Evolutionary conservation across 331 rosid genomes (phyloP), one percentile per base, ranked within the genome.

Genomic region (Arachis monticola): DNA sequence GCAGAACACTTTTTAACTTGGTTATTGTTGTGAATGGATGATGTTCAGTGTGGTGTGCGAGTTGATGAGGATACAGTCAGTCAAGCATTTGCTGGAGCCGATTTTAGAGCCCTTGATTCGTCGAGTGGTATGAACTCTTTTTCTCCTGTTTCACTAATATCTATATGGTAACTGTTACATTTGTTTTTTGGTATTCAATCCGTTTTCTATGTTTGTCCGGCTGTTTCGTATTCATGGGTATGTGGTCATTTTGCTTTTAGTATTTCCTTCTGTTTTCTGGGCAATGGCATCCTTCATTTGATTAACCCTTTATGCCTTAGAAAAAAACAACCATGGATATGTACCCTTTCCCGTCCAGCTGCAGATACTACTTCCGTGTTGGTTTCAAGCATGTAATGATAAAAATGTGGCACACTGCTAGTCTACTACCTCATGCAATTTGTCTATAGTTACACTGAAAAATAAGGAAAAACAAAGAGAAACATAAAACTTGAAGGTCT

Each of bases 41-140:
- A 48, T 75, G 78, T 85, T 65, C 77, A 95, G 97, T 77, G 96
- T 86, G 84, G 96, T 90, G 81, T 84, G 73, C 2, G 99, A 92
- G 48, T 81, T 82, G 70, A 80, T 80, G 89, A 83, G 50, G 75
- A 67, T 78, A 69, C 88, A 86, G 58, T 74, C 86, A 22, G 80
- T 86, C 53, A 87, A 85, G 78, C 77, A 83, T 71, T 60, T 76
- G 69, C 79, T 95, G 85, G 97, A 92, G 88, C 96, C 96, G 10
- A 79, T 83, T 83, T 83, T 89, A 4, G 92, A 90, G 83, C 97
- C 96, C 45, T 80, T 95, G 88, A 86, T 95, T 79, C 99, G 97
- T 7, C 81, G 81, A 87, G 99, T 95, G 89, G 99, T 95, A 88
- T 72, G 91, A 56, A 66, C 57, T 67, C 41, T 40, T 27, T 40